These are phyloP conservation scores for Piedraia hortae DNA, from an alignment of 2,329 filamentous ascomycete species.

Conservation along the genomic window DNA sequence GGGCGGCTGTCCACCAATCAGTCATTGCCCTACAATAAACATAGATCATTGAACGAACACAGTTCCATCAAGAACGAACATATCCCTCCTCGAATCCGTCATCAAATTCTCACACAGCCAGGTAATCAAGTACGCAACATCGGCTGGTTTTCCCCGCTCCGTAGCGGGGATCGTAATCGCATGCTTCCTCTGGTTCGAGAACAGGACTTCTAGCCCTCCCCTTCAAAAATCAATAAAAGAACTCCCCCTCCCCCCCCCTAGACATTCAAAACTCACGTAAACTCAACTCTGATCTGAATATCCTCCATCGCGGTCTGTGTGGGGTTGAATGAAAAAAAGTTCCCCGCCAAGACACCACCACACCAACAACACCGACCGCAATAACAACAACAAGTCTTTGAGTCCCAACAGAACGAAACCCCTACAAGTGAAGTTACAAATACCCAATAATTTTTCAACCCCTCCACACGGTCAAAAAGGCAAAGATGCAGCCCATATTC, in stretches of 20 bases:
- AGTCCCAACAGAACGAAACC: background rate
- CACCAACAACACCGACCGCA: too few relatives aligned
- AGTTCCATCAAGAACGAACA: slow-evolving; percentile 67
- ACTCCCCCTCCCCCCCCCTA: too few relatives aligned
- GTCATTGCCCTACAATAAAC: background rate
- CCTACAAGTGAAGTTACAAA: background rate
- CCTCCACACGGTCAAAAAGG: slow-evolving; percentile 1
- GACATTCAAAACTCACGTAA: too few relatives aligned
- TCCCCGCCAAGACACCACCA: too few relatives aligned
- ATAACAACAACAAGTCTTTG: too few relatives aligned
- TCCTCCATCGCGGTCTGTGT: too few relatives aligned
- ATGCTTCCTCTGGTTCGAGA: slow-evolving; percentile 55
- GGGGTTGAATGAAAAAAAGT: too few relatives aligned
- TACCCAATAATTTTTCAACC: background rate
- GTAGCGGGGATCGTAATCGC: slow-evolving; percentile 36
- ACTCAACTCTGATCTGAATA: too few relatives aligned
- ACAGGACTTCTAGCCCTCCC: slow-evolving; percentile 83
- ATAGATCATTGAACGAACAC: slow-evolving; percentile 35
- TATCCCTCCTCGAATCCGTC: slow-evolving; percentile 59
- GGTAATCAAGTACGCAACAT: slow-evolving; percentile 46
- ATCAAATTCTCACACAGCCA: slow-evolving; percentile 60
- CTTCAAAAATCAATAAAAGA: slow-evolving; percentile 21
- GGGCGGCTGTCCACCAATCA: slow-evolving; percentile 37
- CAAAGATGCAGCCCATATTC: slow-evolving; percentile 13
- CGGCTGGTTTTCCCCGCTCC: slow-evolving; percentile 33